Evolutionary conservation across 768 basidiomycete species (phyloP).

Genomic region (Rhizopogon vulgaris): DNA sequence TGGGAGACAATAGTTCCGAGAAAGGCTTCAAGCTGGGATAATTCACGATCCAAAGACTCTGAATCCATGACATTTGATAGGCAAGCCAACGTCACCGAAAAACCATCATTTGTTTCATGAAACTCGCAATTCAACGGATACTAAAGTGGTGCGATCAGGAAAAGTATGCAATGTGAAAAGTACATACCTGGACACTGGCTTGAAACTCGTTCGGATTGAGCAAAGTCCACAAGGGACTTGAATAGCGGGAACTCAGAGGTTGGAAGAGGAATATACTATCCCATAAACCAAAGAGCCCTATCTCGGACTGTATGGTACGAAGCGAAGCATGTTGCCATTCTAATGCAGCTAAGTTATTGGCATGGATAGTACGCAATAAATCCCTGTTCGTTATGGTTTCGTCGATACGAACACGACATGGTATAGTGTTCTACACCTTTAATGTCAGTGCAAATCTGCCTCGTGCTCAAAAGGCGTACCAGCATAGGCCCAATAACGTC

Average conservation of each 20-base stretch:
- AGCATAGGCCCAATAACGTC: conserved; percentile 41
- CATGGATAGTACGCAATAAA: conserved; percentile 32
- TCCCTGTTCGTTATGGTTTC: conserved; percentile 22
- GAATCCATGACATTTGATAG: conserved; percentile 22
- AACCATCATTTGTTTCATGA: conserved; percentile 23
- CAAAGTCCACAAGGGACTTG: conserved; percentile 17
- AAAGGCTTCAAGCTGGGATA: conserved; percentile 15
- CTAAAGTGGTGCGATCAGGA: conserved; percentile 16
- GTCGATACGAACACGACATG: conserved; percentile 33
- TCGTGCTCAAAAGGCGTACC: conserved; percentile 23
- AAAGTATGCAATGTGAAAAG: not conserved
- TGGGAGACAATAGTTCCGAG: conserved; percentile 15
- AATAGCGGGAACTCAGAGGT: conserved; percentile 11
- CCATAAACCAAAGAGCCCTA: conserved; percentile 28
- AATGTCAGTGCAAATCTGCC: not conserved
- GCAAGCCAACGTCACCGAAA: conserved; percentile 32
- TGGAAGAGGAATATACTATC: conserved; percentile 43
- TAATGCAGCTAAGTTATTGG: conserved; percentile 31
- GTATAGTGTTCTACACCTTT: conserved; percentile 37
- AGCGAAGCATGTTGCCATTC: conserved; percentile 43
- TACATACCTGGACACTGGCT: conserved; percentile 25
- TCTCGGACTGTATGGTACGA: conserved; percentile 31
- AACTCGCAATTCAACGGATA: conserved; percentile 41
- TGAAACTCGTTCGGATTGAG: conserved; percentile 10
- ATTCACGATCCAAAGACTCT: conserved; percentile 11